phyloP scores from a whole-genome alignment of 1,284 basidiomycete species.

The Ustilago shanxiensis region DNA sequence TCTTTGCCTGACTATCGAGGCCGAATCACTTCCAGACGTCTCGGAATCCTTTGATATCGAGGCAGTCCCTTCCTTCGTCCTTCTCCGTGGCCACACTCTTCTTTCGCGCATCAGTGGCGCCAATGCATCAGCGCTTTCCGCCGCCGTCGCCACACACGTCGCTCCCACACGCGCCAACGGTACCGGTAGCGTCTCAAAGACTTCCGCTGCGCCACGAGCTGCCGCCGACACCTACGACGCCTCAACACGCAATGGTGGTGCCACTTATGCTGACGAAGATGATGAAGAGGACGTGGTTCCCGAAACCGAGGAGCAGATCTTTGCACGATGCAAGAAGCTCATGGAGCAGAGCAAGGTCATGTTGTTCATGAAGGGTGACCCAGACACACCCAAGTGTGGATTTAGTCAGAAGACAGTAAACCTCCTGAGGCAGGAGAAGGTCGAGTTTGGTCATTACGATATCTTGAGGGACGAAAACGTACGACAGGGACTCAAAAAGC shows the following conservation, averaged over 20 bases:
- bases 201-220: constrained; percentile 55
- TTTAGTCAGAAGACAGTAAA: constrained; percentile 81
- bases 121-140: constrained; percentile 80
- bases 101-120: constrained; percentile 85
- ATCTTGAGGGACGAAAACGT: constrained; percentile 81
- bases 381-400: constrained; percentile 79
- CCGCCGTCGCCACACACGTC: constrained; percentile 75
- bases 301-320: constrained; percentile 79
- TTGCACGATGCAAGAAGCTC: constrained; percentile 76
- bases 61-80: constrained; percentile 86
- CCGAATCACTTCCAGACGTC: constrained; percentile 87
- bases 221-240: constrained; percentile 56
- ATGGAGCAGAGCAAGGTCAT: constrained; percentile 81
- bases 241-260: constrained; percentile 26
- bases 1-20: constrained; percentile 89
- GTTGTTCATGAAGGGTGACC: constrained; percentile 97
- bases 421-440: constrained; percentile 76
- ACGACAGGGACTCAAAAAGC: constrained; percentile 83
- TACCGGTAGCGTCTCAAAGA: constrained; percentile 55
- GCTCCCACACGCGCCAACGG: constrained; percentile 69
- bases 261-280: constrained; percentile 33
- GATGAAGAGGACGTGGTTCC: constrained; percentile 52
- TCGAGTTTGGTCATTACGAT: constrained; percentile 80
- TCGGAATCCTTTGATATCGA: constrained; percentile 93
- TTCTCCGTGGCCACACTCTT: constrained; percentile 89